Evolutionary conservation across 1,284 basidiomycete species (phyloP).

Genomic region (Ustilago hordei): DNA sequence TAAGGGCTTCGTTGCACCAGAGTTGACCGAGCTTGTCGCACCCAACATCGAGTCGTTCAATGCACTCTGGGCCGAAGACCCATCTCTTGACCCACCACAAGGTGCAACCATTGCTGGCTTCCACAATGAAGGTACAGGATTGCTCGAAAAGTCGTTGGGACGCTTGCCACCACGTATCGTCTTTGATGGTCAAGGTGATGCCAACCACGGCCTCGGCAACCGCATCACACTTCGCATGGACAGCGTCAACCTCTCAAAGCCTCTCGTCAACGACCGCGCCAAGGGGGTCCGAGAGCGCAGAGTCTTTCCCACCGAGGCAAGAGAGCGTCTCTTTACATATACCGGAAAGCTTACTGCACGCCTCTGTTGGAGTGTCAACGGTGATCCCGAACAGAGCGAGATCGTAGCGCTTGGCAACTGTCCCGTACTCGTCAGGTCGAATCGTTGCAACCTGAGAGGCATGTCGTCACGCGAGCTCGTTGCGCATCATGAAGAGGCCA

Average conservation of each 20-base stretch:
- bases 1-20: constrained; percentile 79
- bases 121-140: constrained; percentile 77
- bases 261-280: constrained; percentile 88
- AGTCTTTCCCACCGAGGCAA: constrained; percentile 78
- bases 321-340: constrained; percentile 92
- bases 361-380: constrained; percentile 86
- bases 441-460: constrained; percentile 87
- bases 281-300: constrained; percentile 80
- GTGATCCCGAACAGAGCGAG: constrained; percentile 79
- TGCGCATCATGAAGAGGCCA: constrained; percentile 90
- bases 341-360: constrained; percentile 90
- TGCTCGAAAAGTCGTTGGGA: constrained; percentile 82
- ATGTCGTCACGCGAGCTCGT: constrained; percentile 90
- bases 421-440: constrained; percentile 98
- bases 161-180: constrained; percentile 91
- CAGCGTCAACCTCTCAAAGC: constrained; percentile 83
- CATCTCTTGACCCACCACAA: constrained; percentile 58
- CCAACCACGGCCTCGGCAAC: constrained; percentile 66
- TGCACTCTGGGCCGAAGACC: constrained; percentile 74
- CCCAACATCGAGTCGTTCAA: constrained; percentile 98
- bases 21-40: constrained; percentile 90
- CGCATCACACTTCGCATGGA: constrained; percentile 83
- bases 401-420: constrained; percentile 89
- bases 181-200: constrained; percentile 79
- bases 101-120: constrained; percentile 77